Evolutionary conservation across 768 basidiomycete genomes (phyloP).

Genomic region (Dacryopinax spathularia): DNA sequence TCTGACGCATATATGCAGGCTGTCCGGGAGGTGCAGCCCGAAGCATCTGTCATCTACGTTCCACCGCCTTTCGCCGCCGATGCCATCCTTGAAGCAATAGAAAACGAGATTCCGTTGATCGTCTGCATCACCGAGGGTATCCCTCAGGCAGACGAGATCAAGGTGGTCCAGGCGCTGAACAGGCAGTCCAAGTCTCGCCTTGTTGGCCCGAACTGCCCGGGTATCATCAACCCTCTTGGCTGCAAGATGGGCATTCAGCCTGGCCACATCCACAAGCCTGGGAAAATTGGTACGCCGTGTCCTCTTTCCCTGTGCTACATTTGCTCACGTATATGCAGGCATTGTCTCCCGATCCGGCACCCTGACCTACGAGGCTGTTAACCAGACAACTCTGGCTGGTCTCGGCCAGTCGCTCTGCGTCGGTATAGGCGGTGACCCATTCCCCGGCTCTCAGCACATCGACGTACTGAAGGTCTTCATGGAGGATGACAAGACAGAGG

Average conservation of each 20-base stretch:
- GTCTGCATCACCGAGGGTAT: constrained; percentile 99
- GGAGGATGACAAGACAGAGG: constrained; percentile 85
- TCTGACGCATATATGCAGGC: constrained; percentile 38
- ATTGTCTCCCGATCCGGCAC: constrained; percentile 94
- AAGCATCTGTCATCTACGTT: constrained; percentile 93
- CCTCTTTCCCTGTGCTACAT: background rate
- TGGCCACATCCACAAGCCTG: constrained; percentile 92
- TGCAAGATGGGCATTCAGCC: constrained; percentile 99
- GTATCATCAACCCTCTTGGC: constrained; percentile 89
- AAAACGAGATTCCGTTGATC: constrained; percentile 93
- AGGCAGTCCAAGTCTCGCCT: constrained; percentile 88
- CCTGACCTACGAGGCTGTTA: constrained; percentile 96
- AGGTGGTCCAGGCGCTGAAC: constrained; percentile 90
- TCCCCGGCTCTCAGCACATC: constrained; percentile 89
- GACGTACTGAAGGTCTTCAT: constrained; percentile 95
- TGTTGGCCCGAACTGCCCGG: constrained; percentile 97
- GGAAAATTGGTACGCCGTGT: constrained; percentile 64
- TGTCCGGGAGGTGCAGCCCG: constrained; percentile 69
- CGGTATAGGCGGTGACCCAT: constrained; percentile 95
- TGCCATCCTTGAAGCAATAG: constrained; percentile 97
- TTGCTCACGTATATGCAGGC: constrained; percentile 31
- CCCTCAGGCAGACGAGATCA: constrained; percentile 92
- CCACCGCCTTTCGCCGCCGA: constrained; percentile 93
- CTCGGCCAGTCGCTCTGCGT: constrained; percentile 93
- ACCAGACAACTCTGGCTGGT: constrained; percentile 88